phyloP scores from a whole-genome alignment of 495 filamentous ascomycete genomes.

The Penicillium coffeae region DNA sequence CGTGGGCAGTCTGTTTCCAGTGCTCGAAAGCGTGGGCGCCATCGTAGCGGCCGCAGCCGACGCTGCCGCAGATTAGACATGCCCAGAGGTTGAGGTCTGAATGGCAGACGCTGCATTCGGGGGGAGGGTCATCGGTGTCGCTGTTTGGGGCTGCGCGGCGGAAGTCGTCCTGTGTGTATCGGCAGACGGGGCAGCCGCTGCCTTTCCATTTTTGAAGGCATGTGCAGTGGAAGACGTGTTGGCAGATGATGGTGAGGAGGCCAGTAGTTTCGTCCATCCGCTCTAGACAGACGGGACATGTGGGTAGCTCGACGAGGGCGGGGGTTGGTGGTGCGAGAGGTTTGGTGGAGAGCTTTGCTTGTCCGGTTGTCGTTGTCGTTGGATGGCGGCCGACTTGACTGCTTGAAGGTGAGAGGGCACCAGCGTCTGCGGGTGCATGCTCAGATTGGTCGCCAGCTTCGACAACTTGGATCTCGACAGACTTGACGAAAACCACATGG shows the following conservation, averaged over 20 bases:
- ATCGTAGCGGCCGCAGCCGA: conserved; percentile 93
- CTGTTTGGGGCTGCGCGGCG: conserved; percentile 26
- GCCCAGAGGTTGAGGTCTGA: conserved; percentile 84
- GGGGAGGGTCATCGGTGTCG: conserved; percentile 35
- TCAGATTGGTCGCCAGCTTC: conserved; percentile 19
- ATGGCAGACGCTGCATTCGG: conserved; percentile 70
- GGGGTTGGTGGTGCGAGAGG: conserved; percentile 91
- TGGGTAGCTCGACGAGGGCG: conserved; percentile 84
- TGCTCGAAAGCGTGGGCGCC: conserved; percentile 90
- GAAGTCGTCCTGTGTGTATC: conserved; percentile 69
- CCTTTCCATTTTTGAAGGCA: conserved; percentile 97
- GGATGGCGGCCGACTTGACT: conserved; percentile 26
- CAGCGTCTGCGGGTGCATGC: conserved; percentile 27
- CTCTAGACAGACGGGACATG: conserved; percentile 94
- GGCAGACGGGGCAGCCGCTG: conserved; percentile 88
- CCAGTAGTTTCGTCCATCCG: conserved; percentile 98
- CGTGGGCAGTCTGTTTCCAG: conserved; percentile 84
- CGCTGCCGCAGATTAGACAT: conserved; percentile 87
- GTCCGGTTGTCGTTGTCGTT: conserved; percentile 48
- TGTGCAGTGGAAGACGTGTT: conserved; percentile 97
- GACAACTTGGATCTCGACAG: conserved; percentile 62
- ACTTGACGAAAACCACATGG: conserved; percentile 93
- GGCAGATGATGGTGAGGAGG: conserved; percentile 90
- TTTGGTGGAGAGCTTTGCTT: conserved; percentile 61
- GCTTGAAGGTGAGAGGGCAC: conserved; percentile 40